These are phyloP conservation scores for Tylopilus balloui DNA, from an alignment of 768 basidiomycete species.

Conservation along the genomic window DNA sequence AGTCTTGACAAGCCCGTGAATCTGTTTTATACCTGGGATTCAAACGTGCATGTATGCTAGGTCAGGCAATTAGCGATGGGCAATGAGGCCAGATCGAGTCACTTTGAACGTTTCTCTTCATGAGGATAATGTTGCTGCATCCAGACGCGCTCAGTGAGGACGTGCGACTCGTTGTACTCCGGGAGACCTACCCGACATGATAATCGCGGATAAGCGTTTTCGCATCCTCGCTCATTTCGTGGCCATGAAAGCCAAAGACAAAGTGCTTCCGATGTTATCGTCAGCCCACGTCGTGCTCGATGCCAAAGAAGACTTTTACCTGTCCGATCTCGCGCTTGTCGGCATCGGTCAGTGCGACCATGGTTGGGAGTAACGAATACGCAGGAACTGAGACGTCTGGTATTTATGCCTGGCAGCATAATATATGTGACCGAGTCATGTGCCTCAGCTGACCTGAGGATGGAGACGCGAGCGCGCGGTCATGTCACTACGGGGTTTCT, in stretches of 20 bases:
- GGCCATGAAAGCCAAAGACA: slow-evolving; percentile 65
- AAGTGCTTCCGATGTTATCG: slow-evolving; percentile 50
- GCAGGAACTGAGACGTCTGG: background rate
- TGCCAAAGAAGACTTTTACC: slow-evolving; percentile 19
- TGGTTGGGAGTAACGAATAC: slow-evolving; percentile 1
- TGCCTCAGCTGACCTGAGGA: no score
- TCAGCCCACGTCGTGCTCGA: background rate
- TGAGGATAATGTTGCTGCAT: slow-evolving; percentile 53
- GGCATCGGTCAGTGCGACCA: slow-evolving; percentile 32
- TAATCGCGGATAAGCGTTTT: slow-evolving; percentile 56
- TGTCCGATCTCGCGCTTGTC: slow-evolving; percentile 45
- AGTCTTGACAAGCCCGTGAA: slow-evolving; percentile 41
- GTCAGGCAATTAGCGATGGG: background rate
- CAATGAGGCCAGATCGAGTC: background rate
- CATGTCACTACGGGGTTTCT: no score
- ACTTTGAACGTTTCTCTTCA: slow-evolving; percentile 65
- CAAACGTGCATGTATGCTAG: background rate
- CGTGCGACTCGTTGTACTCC: background rate
- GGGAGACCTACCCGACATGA: slow-evolving; percentile 45
- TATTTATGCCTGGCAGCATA: background rate
- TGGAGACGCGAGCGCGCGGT: no score
- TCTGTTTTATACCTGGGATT: slow-evolving; percentile 51
- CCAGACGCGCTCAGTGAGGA: background rate
- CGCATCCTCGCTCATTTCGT: slow-evolving; percentile 47
- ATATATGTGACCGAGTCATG: no score